Base-by-base conservation (phyloP, 2,329 filamentous ascomycete species). In the Fusarium compactum region DNA sequence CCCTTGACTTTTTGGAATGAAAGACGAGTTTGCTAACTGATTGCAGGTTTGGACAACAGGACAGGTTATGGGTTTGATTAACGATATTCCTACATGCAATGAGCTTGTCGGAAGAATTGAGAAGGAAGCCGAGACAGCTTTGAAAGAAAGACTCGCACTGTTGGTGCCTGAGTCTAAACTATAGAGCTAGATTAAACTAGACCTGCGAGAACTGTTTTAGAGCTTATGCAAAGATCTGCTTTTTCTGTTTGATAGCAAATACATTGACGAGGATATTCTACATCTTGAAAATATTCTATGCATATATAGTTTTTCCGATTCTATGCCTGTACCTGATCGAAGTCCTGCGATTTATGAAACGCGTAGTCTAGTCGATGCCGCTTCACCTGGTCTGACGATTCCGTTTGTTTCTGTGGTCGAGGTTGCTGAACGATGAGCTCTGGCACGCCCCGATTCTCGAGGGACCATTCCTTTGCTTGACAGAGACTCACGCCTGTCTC, bases 21-120 rank as follows among this genome's bases (percentile, higher is more conserved):
- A n/a, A n/a, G 18, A 43, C 18, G 14, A 3, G 18, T 29, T 53
- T 67, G 8, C 64, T 75, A 50, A 71, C 67, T 52, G 24, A 44
- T 69, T 57, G 8, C 60, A 95, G 92, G 92, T 98, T 41, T 99
- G 96, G 96, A 98, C 96, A 22, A 94, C 95, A 11, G 96, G 96
- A 14, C 95, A 98, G 80, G 95, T 98, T 72, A 97, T 99, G 71
- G 93, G 93, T 8, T 80, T 96, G 59, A 96, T 96, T 67, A 89
- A 95, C 74, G 93, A 96, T 75, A 92, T 95, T 58, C 92, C 92
- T 11, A 93, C 91, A 0, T 95, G 93, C 76, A 86, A 87, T 48
- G 89, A 83, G 2, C 82, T 96, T 27, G 82, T 94, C 12, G 84
- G 84, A 72, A 87, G 93, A 61, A 95, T 96, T 74, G 92, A 95